A percentile compares a stretch with the other conserved stretches of the same genome.
Evolutionary conservation across 371 early-diverging fungal genomes (phyloP).

Genomic region (Ordospora colligata): DNA sequence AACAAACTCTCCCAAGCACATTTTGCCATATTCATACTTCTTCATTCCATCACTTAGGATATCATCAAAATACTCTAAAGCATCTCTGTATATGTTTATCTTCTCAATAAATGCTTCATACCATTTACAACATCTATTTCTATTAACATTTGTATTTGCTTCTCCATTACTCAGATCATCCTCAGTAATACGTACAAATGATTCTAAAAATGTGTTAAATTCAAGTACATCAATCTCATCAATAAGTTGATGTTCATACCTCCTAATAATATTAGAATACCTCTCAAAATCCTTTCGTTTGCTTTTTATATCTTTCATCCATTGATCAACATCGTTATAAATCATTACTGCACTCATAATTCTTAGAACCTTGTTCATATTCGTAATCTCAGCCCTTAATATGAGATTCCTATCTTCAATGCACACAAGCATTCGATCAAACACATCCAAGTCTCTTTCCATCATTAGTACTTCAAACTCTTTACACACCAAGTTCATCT

Average conservation of each 20-base stretch:
- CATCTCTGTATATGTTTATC: not conserved
- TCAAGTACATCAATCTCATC: not conserved
- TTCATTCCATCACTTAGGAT: not conserved
- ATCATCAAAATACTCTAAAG: not conserved
- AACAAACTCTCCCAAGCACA: not conserved
- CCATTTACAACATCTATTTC: not conserved
- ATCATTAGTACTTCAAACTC: not conserved
- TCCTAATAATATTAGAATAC: not conserved
- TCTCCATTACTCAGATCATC: not conserved
- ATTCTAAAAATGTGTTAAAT: not conserved
- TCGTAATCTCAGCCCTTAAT: not conserved
- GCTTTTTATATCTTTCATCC: not conserved
- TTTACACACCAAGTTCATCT: not conserved
- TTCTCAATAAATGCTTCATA: not conserved
- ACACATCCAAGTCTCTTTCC: not conserved
- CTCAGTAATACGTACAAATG: not conserved
- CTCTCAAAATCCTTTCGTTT: not conserved
- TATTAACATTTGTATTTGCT: no score
- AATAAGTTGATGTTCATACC: not conserved
- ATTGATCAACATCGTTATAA: not conserved
- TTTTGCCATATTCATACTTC: not conserved
- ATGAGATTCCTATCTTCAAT: not conserved
- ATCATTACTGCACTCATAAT: not conserved
- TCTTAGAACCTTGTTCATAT: not conserved
- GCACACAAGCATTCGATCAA: not conserved